Evolutionary conservation across 1,284 basidiomycete species (phyloP).

Genomic region (Peniophora sp.): DNA sequence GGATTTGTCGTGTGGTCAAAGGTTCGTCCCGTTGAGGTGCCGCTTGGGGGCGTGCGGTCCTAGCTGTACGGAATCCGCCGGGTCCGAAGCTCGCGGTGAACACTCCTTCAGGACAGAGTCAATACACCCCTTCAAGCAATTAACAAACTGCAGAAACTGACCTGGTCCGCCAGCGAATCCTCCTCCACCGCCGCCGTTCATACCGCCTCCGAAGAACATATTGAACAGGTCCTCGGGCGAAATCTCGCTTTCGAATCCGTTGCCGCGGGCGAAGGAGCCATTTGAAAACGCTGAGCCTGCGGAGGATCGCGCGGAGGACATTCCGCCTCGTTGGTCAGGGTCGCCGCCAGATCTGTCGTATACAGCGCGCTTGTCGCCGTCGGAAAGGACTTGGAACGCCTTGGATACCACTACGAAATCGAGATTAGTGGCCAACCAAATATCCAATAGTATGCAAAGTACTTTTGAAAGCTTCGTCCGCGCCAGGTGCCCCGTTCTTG

Average conservation of each 20-base stretch:
- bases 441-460: constrained; percentile 22
- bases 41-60: constrained; percentile 16
- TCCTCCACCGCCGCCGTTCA: constrained; percentile 5
- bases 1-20: constrained; percentile 54
- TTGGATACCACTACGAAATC: constrained; percentile 84
- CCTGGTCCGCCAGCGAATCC: constrained; percentile 65
- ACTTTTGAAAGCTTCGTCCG: constrained; percentile 99
- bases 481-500: constrained; percentile 96
- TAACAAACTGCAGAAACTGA: constrained; percentile 15
- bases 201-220: constrained; percentile 90
- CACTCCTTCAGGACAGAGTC: constrained; percentile 26
- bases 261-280: constrained; percentile 41
- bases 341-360: constrained; percentile 85
- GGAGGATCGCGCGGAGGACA: constrained; percentile 44
- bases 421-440: constrained; percentile 3
- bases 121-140: not conserved
- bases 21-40: constrained; percentile 26
- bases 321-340: constrained; percentile 74
- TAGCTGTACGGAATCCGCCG: constrained; percentile 61
- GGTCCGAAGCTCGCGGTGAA: constrained; percentile 73
- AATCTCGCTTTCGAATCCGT: constrained; percentile 73
- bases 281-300: constrained; percentile 44
- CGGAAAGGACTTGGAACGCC: constrained; percentile 93
- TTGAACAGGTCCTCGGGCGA: constrained; percentile 96
- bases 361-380: constrained; percentile 85